Conservation (phyloP, 2,329 filamentous ascomycete species). For the Annulohypoxylon truncatum region DNA sequence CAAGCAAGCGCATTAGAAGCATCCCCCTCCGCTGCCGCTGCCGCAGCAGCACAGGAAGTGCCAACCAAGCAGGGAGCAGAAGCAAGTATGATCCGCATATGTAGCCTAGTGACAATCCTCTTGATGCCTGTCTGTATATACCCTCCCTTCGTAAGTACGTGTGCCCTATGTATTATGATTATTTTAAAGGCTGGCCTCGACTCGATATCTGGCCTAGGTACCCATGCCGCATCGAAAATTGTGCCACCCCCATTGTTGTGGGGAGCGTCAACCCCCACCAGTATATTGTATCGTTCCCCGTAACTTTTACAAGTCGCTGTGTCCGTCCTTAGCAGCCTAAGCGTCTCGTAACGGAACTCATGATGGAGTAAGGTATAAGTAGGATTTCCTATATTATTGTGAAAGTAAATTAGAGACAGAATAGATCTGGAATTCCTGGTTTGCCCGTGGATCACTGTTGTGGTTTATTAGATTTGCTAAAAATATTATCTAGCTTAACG, state of each 20-base stretch:
- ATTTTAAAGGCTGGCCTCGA: conserved; percentile 43
- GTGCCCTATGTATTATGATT: conserved; percentile 39
- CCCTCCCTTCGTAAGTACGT: conserved; percentile 33
- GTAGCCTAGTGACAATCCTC: conserved; percentile 47
- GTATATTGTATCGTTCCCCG: conserved; percentile 25
- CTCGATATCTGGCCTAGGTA: conserved; percentile 39
- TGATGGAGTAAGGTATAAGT: conserved; percentile 5
- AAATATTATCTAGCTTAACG: conserved; percentile 28
- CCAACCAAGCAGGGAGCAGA: conserved; percentile 48
- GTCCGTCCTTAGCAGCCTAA: conserved; percentile 24
- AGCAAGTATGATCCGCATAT: conserved; percentile 59
- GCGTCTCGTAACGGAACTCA: conserved; percentile 26
- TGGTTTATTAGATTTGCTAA: conserved; percentile 42
- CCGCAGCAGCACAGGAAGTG: conserved; percentile 40
- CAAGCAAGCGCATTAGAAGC: conserved; percentile 36
- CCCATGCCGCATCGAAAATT: conserved; percentile 36
- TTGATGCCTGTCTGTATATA: conserved; percentile 46
- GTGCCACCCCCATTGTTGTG: conserved; percentile 35
- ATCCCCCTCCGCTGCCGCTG: conserved; percentile 41
- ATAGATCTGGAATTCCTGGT: conserved; percentile 25
- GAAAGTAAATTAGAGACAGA: conserved; percentile 1
- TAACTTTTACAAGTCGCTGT: conserved; percentile 6
- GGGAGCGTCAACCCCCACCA: conserved; percentile 37
- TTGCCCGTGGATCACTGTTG: conserved; percentile 27
- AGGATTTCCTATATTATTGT: neutral